These are phyloP conservation scores for Cyclostephanos tholiformis DNA, from an alignment of 108 stramenopile genomes.

Conservation along the genomic window DNA sequence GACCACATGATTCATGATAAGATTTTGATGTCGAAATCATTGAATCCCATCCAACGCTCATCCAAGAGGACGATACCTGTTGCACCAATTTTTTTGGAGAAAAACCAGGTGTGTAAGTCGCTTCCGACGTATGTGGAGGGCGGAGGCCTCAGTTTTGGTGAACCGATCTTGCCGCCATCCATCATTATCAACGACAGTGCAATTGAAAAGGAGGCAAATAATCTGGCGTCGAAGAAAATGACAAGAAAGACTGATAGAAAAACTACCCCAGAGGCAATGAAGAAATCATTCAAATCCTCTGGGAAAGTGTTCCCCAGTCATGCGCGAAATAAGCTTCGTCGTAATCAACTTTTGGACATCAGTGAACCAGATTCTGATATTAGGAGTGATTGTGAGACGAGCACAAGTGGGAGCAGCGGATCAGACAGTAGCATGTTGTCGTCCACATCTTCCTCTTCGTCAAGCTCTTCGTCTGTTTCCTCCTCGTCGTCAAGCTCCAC, in stretches of 20 bases:
- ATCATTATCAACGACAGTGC: neutral
- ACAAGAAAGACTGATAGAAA: conserved; percentile 11
- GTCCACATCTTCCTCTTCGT: conserved; percentile 15
- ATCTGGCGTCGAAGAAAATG: neutral
- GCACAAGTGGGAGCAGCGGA: conserved; percentile 13
- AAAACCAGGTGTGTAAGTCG: neutral
- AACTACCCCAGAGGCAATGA: conserved; percentile 2
- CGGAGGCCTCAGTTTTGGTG: neutral
- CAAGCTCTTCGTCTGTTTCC: conserved; percentile 13
- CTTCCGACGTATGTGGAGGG: neutral
- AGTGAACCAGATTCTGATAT: conserved; percentile 11
- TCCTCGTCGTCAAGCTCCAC: conserved; percentile 20
- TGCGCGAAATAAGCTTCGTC: neutral
- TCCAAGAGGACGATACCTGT: neutral
- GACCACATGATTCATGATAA: conserved; percentile 4
- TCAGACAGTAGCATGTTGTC: conserved; percentile 9
- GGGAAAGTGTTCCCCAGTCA: conserved; percentile 1
- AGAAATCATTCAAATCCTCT: neutral
- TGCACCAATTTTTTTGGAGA: neutral
- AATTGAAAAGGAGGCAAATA: conserved; percentile 17
- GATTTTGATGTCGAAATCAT: neutral
- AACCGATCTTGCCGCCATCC: neutral
- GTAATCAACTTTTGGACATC: conserved; percentile 23
- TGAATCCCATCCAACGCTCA: neutral
- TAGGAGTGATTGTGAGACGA: conserved; percentile 29